Evolutionary conservation across 2,329 filamentous ascomycete species (phyloP).

Genomic region (Samsoniella hepiali): DNA sequence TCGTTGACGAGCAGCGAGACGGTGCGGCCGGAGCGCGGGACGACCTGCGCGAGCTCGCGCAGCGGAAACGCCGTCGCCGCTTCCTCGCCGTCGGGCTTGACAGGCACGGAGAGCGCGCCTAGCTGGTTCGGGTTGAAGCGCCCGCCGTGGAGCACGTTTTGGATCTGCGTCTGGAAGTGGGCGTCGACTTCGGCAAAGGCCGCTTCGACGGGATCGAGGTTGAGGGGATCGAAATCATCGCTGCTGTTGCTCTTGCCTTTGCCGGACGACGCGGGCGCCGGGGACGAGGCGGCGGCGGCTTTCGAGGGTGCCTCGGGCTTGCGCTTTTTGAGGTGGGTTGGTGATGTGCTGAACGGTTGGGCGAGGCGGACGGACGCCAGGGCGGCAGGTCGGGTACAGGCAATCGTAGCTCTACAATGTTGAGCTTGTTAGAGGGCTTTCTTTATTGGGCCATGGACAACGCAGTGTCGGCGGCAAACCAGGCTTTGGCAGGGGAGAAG

Average conservation of each 20-base stretch:
- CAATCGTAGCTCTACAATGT: background rate
- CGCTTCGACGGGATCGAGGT: conserved; percentile 48
- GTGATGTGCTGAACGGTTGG: conserved; percentile 32
- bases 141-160: conserved; percentile 41
- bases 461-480: background rate
- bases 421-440: background rate
- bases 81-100: conserved; percentile 31
- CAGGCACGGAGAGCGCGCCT: conserved; percentile 42
- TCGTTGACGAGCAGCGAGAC: conserved; percentile 43
- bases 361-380: background rate
- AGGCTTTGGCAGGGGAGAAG: background rate
- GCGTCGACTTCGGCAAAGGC: conserved; percentile 40
- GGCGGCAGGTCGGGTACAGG: background rate
- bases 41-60: conserved; percentile 53
- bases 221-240: conserved; percentile 42
- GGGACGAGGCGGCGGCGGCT: conserved; percentile 20
- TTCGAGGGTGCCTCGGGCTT: conserved; percentile 27
- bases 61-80: conserved; percentile 40
- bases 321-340: conserved; percentile 37
- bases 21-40: conserved; percentile 43
- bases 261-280: conserved; percentile 18
- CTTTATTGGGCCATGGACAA: background rate
- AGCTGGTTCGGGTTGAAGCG: conserved; percentile 51
- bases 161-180: conserved; percentile 44
- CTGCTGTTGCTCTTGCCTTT: conserved; percentile 27